Conservation (phyloP, 148 eudicot species). For the Amaranthus palmeri region DNA sequence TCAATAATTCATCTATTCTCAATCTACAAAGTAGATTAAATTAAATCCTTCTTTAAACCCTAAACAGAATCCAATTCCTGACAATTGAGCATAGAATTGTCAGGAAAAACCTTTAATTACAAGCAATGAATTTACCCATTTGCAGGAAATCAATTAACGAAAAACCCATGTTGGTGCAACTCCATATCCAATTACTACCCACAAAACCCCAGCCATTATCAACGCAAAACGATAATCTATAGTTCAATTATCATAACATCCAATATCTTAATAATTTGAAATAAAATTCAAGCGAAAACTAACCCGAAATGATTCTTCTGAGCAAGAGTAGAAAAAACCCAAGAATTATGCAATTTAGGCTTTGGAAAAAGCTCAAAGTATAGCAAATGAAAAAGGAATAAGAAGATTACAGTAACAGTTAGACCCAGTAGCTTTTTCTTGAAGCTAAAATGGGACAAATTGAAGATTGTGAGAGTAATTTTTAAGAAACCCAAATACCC, state of each 20-base stretch:
- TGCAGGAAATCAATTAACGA: constrained; percentile 1
- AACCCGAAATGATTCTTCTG: constrained; percentile 4
- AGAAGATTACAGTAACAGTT: too few species aligned
- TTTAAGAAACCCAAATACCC: constrained; percentile 6
- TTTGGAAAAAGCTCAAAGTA: too few species aligned
- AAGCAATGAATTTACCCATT: constrained; percentile 12
- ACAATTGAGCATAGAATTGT: background rate
- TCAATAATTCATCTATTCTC: constrained; percentile 13
- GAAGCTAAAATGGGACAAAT: too few species aligned
- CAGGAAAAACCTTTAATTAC: constrained; percentile 1
- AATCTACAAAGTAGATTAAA: background rate
- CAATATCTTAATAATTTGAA: constrained; percentile 9
- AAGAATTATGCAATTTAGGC: background rate
- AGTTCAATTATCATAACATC: constrained; percentile 4
- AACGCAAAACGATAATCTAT: constrained; percentile 1
- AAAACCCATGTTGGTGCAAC: background rate
- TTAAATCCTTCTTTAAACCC: background rate
- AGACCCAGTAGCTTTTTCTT: too few species aligned
- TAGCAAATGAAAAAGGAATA: too few species aligned
- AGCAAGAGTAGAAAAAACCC: background rate
- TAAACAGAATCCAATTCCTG: constrained; percentile 10
- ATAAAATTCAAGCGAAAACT: background rate
- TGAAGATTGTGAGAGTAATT: background rate
- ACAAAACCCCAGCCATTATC: background rate
- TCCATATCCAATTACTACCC: constrained; percentile 7